Base-by-base conservation (phyloP, 202 grass and related monocot species). In the Zoysia matrella region DNA sequence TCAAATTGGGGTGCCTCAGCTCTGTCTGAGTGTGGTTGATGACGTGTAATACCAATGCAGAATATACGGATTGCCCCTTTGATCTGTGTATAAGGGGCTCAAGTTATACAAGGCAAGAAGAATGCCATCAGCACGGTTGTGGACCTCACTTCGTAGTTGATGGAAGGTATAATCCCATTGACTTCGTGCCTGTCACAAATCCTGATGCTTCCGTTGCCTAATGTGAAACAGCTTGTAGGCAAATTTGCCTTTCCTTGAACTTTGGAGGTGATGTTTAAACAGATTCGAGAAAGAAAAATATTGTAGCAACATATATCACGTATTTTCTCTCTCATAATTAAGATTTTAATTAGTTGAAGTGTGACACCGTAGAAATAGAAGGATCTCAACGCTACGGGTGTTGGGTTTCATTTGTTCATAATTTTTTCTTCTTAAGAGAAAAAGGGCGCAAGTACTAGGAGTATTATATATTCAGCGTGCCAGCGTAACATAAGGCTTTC, bases 11-110 rank as follows among this genome's bases (percentile, higher is more conserved):
- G 22, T 47, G 40, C 61, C 83, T 83, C 79, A 41, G 62, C 61
- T 81, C 54, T 78, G 72, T 83, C 87, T 30, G 39, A 66, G 72
- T 78, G 85, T 52, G 72, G 71, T 71, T 82, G 87, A 76, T 61
- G 84, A 52, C 82, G 83, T 90, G 71, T 98, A 95, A 81, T 98
- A 98, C 90, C 90, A 98, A 60, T 98, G 92, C 41, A 95, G 83
- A 73, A 98, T 82, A 84, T 95, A 95, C 0, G 89, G 95, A 40
- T 90, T 81, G 52, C 64, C 72, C 80, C 85, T 92, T 85, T 91
- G 90, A 52, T 87, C 86, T 43, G 83, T 75, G 73, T 89, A 86
- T 46, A 94, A 80, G 41, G 90, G 89, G 46, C 60, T 75, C 30
- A 83, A 73, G 70, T 91, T 95, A 54, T 91, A 86, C 75, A 67